These are phyloP conservation scores for Xylariaceae sp. DNA, from an alignment of 2,329 filamentous ascomycete genomes.

Conservation along the genomic window DNA sequence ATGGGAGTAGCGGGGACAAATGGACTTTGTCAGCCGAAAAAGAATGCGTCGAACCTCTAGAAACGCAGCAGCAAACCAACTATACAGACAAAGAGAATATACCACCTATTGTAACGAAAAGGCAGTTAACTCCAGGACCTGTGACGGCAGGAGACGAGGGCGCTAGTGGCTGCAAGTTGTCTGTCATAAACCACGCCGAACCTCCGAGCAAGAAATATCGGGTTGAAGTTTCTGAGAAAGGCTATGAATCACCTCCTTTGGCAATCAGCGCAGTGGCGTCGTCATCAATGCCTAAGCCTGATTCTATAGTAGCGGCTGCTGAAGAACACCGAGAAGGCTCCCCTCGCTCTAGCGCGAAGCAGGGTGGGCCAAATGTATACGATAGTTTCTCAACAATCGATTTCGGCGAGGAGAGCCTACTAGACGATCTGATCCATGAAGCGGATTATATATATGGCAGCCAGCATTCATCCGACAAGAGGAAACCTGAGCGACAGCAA, in stretches of 20 bases:
- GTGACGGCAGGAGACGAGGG: not conserved
- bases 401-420: slow-evolving; percentile 13
- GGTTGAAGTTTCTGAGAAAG: not conserved
- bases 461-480: not conserved
- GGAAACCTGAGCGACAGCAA: not conserved
- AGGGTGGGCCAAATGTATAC: not conserved
- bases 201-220: slow-evolving; percentile 20
- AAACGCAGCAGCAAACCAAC: not conserved
- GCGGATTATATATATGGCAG: not conserved
- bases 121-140: not conserved
- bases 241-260: not conserved
- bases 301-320: not conserved
- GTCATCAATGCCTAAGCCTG: not conserved
- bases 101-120: not conserved
- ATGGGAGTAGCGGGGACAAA: not conserved
- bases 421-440: slow-evolving; percentile 15
- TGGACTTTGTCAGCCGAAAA: not conserved
- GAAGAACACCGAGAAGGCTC: not conserved
- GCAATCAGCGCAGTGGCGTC: not conserved
- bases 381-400: slow-evolving; percentile 20
- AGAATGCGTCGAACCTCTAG: not conserved
- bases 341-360: not conserved
- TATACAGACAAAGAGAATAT: slow-evolving; percentile 21
- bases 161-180: not conserved
- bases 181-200: not conserved